Base-by-base conservation (phyloP, 208 protist species). In the Trypanosoma avium region DNA sequence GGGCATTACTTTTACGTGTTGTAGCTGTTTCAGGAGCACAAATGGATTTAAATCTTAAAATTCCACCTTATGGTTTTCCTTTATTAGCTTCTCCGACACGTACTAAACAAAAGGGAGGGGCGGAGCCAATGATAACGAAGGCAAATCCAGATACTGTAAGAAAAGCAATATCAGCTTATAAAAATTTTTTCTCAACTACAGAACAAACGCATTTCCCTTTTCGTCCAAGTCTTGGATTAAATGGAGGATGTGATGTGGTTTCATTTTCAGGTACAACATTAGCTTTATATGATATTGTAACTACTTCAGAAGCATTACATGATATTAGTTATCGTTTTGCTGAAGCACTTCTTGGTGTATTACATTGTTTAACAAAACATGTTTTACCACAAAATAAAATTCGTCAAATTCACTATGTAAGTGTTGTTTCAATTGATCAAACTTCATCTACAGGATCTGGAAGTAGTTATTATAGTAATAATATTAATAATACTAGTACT, bases 161-260 rank as follows among this genome's bases (percentile, higher is more conserved):
- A n/a, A 81, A 81, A 58, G 84, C 88, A 8, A 68, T 75, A 13
- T 40, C 75, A 4, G 84, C 80, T 15, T 94, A 94, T 43, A 89
- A 85, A 40, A 68, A 76, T 22, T 94, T 94, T 63, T 88, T 90
- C 60, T 35, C 77, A 17, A 74, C 58, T 46, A 82, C 83, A 27
- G 62, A 75, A 22, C 82, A 82, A 54, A 77, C 70, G 40, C 82
- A 86, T 75, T 83, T 85, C 38, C 79, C 85, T 5, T 91, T 94
- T 53, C 78, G 81, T 17, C 84, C 84, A 8, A 74, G 82, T 62
- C 74, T 86, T 6, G 82, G 84, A 19, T 66, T 88, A 24, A 94
- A 94, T 68, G 77, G 78, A 32, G 88, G 88, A 38, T 94, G 88
- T 71, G 88, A 94, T 58, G 80, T 94, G 0, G 88, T 94, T 26